Evolutionary conservation across 2,329 filamentous ascomycete genomes (phyloP).

Genomic region (Geosmithia putterillii): DNA sequence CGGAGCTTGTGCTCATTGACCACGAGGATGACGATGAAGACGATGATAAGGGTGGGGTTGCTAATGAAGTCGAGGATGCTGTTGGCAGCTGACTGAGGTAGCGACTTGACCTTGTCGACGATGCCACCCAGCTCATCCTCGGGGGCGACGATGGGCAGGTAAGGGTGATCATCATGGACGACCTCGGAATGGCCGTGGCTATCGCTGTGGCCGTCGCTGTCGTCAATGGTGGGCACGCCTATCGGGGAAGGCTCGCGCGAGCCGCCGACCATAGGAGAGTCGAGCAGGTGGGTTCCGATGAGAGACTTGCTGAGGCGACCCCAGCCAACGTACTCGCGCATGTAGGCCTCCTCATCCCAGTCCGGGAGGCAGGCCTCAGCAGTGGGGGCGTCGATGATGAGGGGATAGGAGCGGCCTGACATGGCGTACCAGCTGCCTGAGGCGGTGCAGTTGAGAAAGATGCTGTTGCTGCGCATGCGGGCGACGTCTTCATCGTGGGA

Average conservation of each 20-base stretch:
- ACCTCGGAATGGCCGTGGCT: too few species aligned
- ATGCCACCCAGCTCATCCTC: conserved; percentile 18
- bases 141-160: conserved; percentile 13
- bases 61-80: conserved; percentile 41
- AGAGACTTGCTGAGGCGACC: conserved; percentile 46
- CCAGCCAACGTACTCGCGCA: conserved; percentile 25
- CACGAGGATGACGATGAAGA: conserved; percentile 28
- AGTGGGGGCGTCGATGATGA: conserved; percentile 58
- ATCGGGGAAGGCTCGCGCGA: conserved; percentile 23
- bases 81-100: conserved; percentile 36
- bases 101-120: conserved; percentile 34
- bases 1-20: conserved; percentile 33
- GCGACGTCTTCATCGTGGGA: conserved; percentile 33
- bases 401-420: conserved; percentile 75
- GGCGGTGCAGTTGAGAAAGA: conserved; percentile 81
- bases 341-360: conserved; percentile 11
- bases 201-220: conserved; percentile 7
- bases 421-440: conserved; percentile 89
- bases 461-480: conserved; percentile 45
- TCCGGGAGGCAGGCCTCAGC: conserved; percentile 35
- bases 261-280: conserved; percentile 18
- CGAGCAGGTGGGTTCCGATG: conserved; percentile 59
- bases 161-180: conserved; percentile 17
- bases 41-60: conserved; percentile 38
- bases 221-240: conserved; percentile 11